Evolutionary conservation across 83 land plant species (phyloP).

Genomic region (Isoetes engelmannii): DNA sequence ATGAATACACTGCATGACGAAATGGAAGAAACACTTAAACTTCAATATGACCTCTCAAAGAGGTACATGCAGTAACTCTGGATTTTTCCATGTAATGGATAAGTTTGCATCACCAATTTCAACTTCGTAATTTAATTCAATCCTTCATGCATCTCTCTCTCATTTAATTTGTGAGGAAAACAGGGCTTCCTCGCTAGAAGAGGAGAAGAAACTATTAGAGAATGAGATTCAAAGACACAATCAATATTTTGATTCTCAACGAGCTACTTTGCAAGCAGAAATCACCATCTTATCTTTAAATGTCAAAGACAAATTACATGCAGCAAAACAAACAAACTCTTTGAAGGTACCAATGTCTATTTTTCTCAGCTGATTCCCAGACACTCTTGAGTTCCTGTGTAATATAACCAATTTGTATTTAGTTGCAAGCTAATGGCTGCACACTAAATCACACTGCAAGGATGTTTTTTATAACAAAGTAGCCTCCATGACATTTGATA

Average conservation of each 20-base stretch:
- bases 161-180: not conserved
- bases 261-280: not conserved
- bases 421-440: no score
- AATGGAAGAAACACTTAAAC: constrained; percentile 3
- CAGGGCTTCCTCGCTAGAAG: constrained; percentile 3
- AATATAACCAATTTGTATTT: no score
- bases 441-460: no score
- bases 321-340: not conserved
- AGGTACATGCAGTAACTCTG: not conserved
- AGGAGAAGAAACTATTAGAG: constrained; percentile 1
- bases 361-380: no score
- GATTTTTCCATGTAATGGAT: no score
- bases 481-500: no score
- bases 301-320: not conserved
- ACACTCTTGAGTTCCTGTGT: no score
- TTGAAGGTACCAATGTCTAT: not conserved
- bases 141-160: not conserved
- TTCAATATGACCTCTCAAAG: not conserved
- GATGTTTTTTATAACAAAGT: no score
- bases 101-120: no score
- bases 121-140: not conserved
- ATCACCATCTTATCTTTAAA: not conserved
- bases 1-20: constrained; percentile 6
- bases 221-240: not conserved
- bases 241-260: not conserved